Base-by-base conservation (phyloP, 1,284 basidiomycete genomes). In the Exobasidium cylindrosporum region DNA sequence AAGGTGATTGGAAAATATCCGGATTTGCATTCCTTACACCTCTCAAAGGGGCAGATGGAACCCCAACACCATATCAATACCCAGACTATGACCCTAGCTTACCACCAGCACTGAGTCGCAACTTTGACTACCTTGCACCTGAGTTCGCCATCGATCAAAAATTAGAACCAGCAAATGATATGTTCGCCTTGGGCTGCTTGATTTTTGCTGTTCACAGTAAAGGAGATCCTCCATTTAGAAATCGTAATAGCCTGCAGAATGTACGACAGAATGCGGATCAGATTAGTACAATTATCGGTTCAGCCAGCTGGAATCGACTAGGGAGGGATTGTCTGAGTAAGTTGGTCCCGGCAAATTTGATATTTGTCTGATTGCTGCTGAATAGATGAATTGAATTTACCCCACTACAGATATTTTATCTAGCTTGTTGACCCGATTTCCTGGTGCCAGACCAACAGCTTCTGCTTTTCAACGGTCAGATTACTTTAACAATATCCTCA, bases 1-100 rank as follows among this genome's bases (percentile, higher is more conserved):
- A 96, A 90, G 95, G 96, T 40, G 95, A 99, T 81, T 99, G 95
- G 95, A 99, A 97, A 82, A 85, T 99, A 54, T 88, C 89, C 14
- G 94, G 93, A 0, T 85, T 97, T 47, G 91, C 90, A 4, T 83
- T 94, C 57, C 47, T 91, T 0, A 92, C 94, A 17, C 85, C 90
- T 1, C 83, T 97, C 1, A 82, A 86, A 35, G 83, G 84, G 31
- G 82, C 88, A 0, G 87, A 90, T 66, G 92, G 91, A 1, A 83
- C 85, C 3, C 83, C 88, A 0, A 87, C 91, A 0, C 86, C 87
- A 29, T 96, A 91, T 87, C 87, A 90, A 65, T 95, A 91, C 74
- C 93, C 93, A 0, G 89, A 91, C 30, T 89, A 88, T 66, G 93
- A 97, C 80, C 87, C 87, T 17, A 84, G 88, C 52, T 82, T 91